phyloP scores from a whole-genome alignment of 495 filamentous ascomycete genomes.

The Tetracladium setigerum region DNA sequence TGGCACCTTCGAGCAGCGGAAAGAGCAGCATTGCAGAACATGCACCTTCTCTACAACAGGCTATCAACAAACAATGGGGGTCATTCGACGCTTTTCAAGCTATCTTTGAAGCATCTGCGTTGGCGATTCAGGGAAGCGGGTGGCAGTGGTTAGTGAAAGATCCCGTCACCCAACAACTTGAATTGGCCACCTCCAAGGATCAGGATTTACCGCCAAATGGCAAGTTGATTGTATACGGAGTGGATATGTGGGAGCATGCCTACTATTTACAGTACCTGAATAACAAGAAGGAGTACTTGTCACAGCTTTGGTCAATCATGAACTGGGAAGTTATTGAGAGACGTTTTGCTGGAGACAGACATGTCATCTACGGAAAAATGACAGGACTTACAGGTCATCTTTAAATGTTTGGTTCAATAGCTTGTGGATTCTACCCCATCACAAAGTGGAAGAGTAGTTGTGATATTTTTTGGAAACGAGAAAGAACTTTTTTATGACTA shows the following conservation, averaged over 20 bases:
- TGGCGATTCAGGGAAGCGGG: conserved; percentile 87
- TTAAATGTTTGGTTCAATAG: too few relatives aligned
- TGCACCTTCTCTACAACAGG: too few relatives aligned
- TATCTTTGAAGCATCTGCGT: conserved; percentile 77
- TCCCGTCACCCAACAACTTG: conserved; percentile 66
- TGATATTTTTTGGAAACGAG: too few relatives aligned
- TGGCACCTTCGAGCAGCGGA: too few relatives aligned
- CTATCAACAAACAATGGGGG: conserved; percentile 32
- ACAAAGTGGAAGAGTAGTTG: too few relatives aligned
- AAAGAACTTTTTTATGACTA: too few relatives aligned
- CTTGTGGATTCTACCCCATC: too few relatives aligned
- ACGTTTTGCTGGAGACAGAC: too few relatives aligned
- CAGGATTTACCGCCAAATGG: conserved; percentile 80
- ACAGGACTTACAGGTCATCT: too few relatives aligned
- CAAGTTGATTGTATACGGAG: conserved; percentile 67
- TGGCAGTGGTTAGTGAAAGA: conserved; percentile 98
- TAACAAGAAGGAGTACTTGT: conserved; percentile 75
- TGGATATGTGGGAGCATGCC: conserved; percentile 86
- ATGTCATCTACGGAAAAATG: too few relatives aligned
- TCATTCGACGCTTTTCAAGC: conserved; percentile 67
- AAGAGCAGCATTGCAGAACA: conserved; percentile 45
- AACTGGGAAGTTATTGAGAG: conserved; percentile 78
- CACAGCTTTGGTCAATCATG: conserved; percentile 71
- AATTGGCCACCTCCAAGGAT: conserved; percentile 71
- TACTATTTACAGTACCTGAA: conserved; percentile 72